A percentile compares a stretch with the other conserved stretches of the same genome.
Conservation (phyloP, 2,329 filamentous ascomycete species). For the Trichophyton verrucosum region DNA sequence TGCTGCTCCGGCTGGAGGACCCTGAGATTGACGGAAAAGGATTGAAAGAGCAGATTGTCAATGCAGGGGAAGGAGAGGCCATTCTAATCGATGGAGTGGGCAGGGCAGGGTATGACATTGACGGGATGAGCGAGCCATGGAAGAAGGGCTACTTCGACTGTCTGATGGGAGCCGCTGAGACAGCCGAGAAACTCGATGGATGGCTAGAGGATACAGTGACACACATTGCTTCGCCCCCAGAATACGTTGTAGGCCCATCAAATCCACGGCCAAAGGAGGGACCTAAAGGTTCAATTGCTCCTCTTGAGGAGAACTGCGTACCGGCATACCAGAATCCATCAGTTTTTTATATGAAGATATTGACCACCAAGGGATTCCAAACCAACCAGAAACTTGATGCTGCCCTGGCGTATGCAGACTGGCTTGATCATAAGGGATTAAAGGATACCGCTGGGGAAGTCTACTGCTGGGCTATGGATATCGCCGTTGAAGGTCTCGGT, state of each 20-base stretch:
- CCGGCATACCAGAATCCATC: conserved; percentile 58
- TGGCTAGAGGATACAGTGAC: conserved; percentile 60
- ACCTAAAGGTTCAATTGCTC: conserved; percentile 42
- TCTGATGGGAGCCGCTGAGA: conserved; percentile 62
- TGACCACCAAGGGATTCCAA: conserved; percentile 68
- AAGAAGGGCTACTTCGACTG: conserved; percentile 72
- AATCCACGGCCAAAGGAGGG: conserved; percentile 70
- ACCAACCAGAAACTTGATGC: conserved; percentile 70
- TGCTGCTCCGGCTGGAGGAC: conserved; percentile 59
- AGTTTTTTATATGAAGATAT: conserved; percentile 65
- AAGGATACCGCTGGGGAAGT: conserved; percentile 55
- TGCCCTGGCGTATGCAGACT: conserved; percentile 70
- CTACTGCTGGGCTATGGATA: conserved; percentile 63
- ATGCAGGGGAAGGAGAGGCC: conserved; percentile 28
- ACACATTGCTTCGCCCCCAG: conserved; percentile 55
- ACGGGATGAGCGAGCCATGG: conserved; percentile 70
- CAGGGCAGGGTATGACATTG: conserved; percentile 53
- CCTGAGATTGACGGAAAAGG: conserved; percentile 54
- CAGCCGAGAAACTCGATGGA: conserved; percentile 69
- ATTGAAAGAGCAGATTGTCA: conserved; percentile 41
- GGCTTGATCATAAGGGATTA: conserved; percentile 64
- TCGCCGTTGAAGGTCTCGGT: conserved; percentile 49
- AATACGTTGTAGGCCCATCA: conserved; percentile 66
- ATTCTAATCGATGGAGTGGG: conserved; percentile 45
- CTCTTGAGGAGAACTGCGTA: conserved; percentile 63